These are phyloP conservation scores for Dicorynia guianensis DNA, from an alignment of 306 rosid genomes.

Conservation along the genomic window DNA sequence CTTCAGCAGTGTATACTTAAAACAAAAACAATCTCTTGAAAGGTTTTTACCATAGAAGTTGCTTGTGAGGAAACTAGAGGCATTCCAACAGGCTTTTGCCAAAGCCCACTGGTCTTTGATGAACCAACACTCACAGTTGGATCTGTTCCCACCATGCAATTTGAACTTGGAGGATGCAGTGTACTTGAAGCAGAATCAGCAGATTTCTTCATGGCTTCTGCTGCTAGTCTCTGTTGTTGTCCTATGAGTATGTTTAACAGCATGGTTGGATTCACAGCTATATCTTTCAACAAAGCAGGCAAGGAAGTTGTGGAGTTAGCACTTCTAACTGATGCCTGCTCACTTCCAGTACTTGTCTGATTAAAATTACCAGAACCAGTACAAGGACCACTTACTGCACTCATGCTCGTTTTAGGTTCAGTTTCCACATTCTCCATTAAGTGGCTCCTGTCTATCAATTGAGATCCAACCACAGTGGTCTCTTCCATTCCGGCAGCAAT, in stretches of 20 bases:
- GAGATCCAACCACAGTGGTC: slow-evolving; percentile 47
- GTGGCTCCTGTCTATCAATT: slow-evolving; percentile 56
- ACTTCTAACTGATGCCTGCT: slow-evolving; percentile 43
- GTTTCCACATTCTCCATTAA: slow-evolving; percentile 49
- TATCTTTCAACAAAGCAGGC: slow-evolving; percentile 69
- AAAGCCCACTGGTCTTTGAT: slow-evolving; percentile 47
- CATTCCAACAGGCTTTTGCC: slow-evolving; percentile 64
- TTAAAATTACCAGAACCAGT: slow-evolving; percentile 39
- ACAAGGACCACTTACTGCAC: slow-evolving; percentile 43
- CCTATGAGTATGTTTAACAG: slow-evolving; percentile 65
- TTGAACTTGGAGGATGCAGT: slow-evolving; percentile 28
- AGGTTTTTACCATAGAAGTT: slow-evolving; percentile 60
- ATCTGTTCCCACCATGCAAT: slow-evolving; percentile 43
- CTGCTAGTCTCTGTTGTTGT: slow-evolving; percentile 61
- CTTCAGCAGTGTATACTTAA: neutral
- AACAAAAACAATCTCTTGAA: slow-evolving; percentile 6
- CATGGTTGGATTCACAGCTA: slow-evolving; percentile 83
- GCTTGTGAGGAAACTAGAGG: slow-evolving; percentile 31
- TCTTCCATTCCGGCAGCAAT: slow-evolving; percentile 66
- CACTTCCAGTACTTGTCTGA: slow-evolving; percentile 57
- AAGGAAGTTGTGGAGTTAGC: slow-evolving; percentile 50
- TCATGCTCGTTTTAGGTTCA: slow-evolving; percentile 51
- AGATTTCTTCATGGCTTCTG: slow-evolving; percentile 54
- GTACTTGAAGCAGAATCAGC: slow-evolving; percentile 41
- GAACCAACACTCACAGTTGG: slow-evolving; percentile 45